Percentiles rank a stretch among this genome's conserved stretches.
phyloP scores from a whole-genome alignment of 441 rosid genomes.

The Populus trichocarpa region DNA sequence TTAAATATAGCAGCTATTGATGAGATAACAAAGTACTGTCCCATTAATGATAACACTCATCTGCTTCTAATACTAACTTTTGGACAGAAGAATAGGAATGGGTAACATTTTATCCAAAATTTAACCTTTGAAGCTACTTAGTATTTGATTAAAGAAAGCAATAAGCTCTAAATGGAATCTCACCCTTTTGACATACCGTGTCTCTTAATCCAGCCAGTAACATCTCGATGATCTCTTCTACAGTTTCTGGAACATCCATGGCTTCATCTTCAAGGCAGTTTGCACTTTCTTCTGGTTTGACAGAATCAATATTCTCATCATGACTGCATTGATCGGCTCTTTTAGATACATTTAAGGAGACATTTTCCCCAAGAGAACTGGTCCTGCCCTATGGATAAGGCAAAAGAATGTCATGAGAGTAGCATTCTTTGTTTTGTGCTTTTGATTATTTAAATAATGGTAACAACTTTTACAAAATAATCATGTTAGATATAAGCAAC shows the following conservation, averaged over 20 bases:
- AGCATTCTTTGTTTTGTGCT: neutral
- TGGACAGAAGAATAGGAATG: neutral
- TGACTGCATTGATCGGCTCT: slow-evolving; percentile 34
- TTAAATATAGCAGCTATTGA: neutral
- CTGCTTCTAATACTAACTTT: neutral
- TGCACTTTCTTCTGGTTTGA: slow-evolving; percentile 37
- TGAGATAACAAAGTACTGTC: neutral
- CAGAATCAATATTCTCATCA: slow-evolving; percentile 19
- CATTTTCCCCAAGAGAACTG: slow-evolving; percentile 59
- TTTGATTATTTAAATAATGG: neutral
- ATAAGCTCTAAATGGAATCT: slow-evolving; percentile 16
- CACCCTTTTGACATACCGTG: slow-evolving; percentile 60
- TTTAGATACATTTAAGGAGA: slow-evolving; percentile 38
- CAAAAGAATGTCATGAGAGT: slow-evolving; percentile 19
- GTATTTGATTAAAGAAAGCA: neutral
- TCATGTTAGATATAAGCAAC: neutral
- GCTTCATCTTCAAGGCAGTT: slow-evolving; percentile 56
- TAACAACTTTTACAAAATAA: neutral
- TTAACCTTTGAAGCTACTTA: neutral
- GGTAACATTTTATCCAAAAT: neutral
- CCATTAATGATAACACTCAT: neutral
- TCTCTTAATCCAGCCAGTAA: slow-evolving; percentile 83
- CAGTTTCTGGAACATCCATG: slow-evolving; percentile 80
- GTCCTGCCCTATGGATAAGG: slow-evolving; percentile 51
- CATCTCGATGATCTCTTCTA: slow-evolving; percentile 91